Evolutionary conservation across 2,329 filamentous ascomycete genomes (phyloP), one percentile per base, ranked within the genome.

Genomic region (Claviceps arundinis): DNA sequence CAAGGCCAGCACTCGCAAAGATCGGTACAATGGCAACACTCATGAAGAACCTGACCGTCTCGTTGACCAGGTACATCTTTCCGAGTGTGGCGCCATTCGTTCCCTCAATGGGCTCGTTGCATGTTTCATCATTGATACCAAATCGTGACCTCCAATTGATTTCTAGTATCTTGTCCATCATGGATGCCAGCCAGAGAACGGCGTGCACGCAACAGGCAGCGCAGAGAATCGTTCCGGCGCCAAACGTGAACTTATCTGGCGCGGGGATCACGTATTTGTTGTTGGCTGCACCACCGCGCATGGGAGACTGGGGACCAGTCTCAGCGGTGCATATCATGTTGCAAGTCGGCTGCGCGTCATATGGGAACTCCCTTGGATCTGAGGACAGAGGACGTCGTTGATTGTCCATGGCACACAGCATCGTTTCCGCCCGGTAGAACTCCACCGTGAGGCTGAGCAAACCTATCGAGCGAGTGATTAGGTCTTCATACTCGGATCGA

Each of bases 161-260:
- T 54, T 82, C 74, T 2, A 82, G 62, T 4, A 85, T 82, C 58
- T 81, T 83, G 56, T 79, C 76, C 75, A 77, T 80, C 65, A 80
- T 84, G 0, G 75, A 80, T 0, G 79, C 68, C 8, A 84, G 64
- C 8, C 78, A 81, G 0, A 85, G 64, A 9, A 85, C 74, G 1
- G 81, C 78, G 0, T 81, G 80, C 2, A 86, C 75, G 53, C 80
- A 85, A 54, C 80, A 84, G 2, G 77, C 82, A 2, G 81, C 80
- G 0, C 79, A 74, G 1, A 85, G 67, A 2, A 85, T 71, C 8
- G 77, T 83, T 0, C 71, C 78, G 0, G 79, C 73, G 47, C 75
- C 74, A 59, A 84, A 84, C 0, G 74, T 76, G 24, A 86, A 65
- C 11, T 62, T 68, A 3, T 67, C 56, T 0, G 82, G 82, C 1